Evolutionary conservation across 2,329 filamentous ascomycete species (phyloP).

Genomic region (Meredithiella fracta): DNA sequence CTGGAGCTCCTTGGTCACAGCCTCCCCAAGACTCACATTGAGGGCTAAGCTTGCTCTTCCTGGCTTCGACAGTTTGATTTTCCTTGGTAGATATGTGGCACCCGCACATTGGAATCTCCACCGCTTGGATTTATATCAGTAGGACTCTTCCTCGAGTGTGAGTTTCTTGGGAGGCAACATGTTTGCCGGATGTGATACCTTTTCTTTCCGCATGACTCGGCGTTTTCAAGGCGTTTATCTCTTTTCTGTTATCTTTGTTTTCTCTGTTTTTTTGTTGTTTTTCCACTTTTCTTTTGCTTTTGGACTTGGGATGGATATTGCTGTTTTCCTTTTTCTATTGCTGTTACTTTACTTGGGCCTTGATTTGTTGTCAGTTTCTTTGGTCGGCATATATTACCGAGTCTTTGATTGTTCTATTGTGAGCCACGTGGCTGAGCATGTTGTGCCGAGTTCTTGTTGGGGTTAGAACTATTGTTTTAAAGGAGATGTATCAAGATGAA

Average conservation of each 20-base stretch:
- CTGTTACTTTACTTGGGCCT: not conserved
- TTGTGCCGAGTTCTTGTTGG: not conserved
- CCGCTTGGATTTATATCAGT: too few relatives aligned
- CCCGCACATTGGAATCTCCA: too few relatives aligned
- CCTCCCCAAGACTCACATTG: slow-evolving; percentile 63
- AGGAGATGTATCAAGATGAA: too few relatives aligned
- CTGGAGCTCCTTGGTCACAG: slow-evolving; percentile 69
- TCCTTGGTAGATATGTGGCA: slow-evolving; percentile 5
- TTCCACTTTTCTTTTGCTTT: not conserved
- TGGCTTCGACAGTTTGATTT: slow-evolving; percentile 13
- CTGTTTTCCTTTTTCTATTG: not conserved
- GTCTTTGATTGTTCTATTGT: slow-evolving; percentile 3
- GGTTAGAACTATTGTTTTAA: not conserved
- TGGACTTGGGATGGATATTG: not conserved
- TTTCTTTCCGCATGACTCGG: slow-evolving; percentile 11
- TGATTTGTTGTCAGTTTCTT: not conserved
- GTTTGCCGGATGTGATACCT: not conserved
- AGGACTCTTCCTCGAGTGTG: not conserved
- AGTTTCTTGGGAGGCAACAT: not conserved
- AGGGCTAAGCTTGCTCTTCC: slow-evolving; percentile 38
- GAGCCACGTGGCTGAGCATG: not conserved
- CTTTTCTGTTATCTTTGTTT: slow-evolving; percentile 2
- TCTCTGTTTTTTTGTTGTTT: slow-evolving; percentile 4
- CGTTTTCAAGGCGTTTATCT: slow-evolving; percentile 11
- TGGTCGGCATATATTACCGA: not conserved